These are phyloP conservation scores for Solanum bulbocastanum DNA, from an alignment of 257 asterid genomes.

Conservation along the genomic window DNA sequence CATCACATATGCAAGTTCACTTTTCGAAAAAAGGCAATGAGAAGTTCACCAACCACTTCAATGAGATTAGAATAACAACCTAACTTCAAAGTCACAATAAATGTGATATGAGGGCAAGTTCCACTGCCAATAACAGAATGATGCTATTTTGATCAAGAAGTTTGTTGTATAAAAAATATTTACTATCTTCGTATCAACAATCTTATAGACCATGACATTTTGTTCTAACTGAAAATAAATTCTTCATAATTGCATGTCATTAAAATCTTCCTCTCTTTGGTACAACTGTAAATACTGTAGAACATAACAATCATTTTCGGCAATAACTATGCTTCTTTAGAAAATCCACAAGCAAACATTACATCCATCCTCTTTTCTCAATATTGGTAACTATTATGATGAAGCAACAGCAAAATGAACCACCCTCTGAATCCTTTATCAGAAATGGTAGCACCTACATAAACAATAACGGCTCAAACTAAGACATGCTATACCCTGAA, in stretches of 20 bases:
- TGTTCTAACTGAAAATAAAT: background rate
- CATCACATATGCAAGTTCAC: background rate
- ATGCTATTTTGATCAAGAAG: background rate
- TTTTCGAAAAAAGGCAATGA: background rate
- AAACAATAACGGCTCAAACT: background rate
- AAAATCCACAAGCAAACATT: background rate
- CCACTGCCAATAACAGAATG: background rate
- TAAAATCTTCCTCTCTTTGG: background rate
- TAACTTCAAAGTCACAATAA: background rate
- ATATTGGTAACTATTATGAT: background rate
- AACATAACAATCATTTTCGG: background rate
- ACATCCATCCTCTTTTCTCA: background rate
- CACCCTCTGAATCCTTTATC: background rate
- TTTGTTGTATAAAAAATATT: background rate
- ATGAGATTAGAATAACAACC: background rate
- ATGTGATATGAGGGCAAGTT: background rate
- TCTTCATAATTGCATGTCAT: background rate
- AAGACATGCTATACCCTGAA: background rate
- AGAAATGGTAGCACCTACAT: background rate
- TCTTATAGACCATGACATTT: background rate
- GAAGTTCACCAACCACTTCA: background rate
- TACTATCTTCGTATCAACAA: background rate
- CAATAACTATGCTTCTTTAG: background rate
- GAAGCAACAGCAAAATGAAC: background rate
- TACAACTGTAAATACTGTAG: background rate